Base-by-base conservation (phyloP, 345 rosid species). In the Acer saccharum region DNA sequence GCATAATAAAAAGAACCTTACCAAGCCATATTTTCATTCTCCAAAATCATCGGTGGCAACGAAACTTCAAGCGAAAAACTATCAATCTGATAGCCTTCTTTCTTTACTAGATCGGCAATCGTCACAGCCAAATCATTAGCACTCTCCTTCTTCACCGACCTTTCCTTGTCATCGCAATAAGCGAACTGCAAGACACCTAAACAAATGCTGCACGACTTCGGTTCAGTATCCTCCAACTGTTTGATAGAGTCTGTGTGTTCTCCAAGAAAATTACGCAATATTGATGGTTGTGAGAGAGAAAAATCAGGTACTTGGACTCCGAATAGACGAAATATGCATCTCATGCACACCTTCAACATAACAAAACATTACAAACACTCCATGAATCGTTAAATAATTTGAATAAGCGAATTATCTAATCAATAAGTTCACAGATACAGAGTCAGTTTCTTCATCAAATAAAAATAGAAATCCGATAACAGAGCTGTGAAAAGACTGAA, bases 31-130 rank as follows among this genome's bases (percentile, higher is more conserved):
- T 75, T 76, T 44, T 93, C 97, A 67, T 89, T 87, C 78, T 95
- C 93, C n/a, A 17, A 35, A 69, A 91, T 72, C 63, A 39, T 41
- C 43, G 90, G 78, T 32, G 97, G 98, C 46, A 88, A 60, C 8
- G 95, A 93, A 68, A 91, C 89, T 82, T 95, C 95, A 4, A 95
- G 90, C 71, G 86, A 87, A 81, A 93, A 95, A 74, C 89, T 81
- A 86, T 89, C 92, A 39, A 88, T 82, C 72, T 84, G 84, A 82
- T 90, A 87, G 27, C 90, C 88, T 27, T 83, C 91, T 84, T 84
- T 88, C 88, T 88, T 90, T 70, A 90, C 88, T 73, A 83, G 68
- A 23, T 91, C 90, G 61, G 87, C 86, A 79, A 93, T 82, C 76
- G 74, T 54, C 35, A 61, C 71, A 64, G 88, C 88, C 75, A 93